Conservation (phyloP, 345 rosid genomes). For the Eucalyptus grandis region DNA sequence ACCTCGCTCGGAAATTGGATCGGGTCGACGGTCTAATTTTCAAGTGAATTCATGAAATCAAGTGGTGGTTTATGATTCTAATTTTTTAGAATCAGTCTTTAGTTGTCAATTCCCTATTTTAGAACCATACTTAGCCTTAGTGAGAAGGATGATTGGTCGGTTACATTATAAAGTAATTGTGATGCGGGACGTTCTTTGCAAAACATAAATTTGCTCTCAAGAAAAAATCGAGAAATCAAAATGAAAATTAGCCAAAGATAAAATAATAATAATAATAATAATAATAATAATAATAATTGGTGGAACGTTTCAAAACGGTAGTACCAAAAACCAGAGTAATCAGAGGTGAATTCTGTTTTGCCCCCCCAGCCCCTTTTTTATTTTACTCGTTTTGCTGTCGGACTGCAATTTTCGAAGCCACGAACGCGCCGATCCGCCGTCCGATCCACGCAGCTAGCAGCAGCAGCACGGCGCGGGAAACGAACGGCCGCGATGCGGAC, state of each 20-base stretch:
- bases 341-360: background rate
- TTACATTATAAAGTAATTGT: rapidly evolving
- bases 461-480: background rate
- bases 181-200: background rate
- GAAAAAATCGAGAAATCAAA: background rate
- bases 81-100: no score
- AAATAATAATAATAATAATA: no score
- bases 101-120: no score
- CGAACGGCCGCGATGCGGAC: background rate
- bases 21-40: rapidly evolving
- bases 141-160: rapidly evolving
- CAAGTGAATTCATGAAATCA: no score
- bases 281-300: background rate
- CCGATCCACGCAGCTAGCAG: background rate
- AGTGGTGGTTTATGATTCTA: rapidly evolving
- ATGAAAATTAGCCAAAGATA: background rate
- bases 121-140: rapidly evolving
- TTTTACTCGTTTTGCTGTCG: background rate
- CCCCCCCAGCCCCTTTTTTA: background rate
- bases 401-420: background rate
- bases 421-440: background rate
- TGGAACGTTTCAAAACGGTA: background rate
- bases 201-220: no score
- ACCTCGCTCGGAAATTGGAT: rapidly evolving
- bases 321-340: background rate